phyloP scores from a whole-genome alignment of 2,329 filamentous ascomycete species.

The Sodiomyces alkalinus region DNA sequence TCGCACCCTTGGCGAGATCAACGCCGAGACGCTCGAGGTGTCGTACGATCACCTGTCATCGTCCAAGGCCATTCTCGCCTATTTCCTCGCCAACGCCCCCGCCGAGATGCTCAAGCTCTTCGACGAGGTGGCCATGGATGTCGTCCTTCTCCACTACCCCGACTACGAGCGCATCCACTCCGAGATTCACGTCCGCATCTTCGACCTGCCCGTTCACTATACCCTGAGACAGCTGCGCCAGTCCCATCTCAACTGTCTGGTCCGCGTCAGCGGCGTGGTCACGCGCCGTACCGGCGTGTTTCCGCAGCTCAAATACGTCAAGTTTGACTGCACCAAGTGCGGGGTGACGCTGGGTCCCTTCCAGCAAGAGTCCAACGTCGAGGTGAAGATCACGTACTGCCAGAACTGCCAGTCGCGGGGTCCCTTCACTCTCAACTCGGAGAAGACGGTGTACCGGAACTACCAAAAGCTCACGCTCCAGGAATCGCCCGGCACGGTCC shows the following conservation, averaged over 20 bases:
- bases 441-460: constrained; percentile 96
- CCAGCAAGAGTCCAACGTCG: constrained; percentile 90
- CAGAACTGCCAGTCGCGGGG: constrained; percentile 92
- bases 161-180: constrained; percentile 96
- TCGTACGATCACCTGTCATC: constrained; percentile 86
- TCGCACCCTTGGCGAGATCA: constrained; percentile 88
- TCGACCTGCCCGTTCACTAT: constrained; percentile 85
- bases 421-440: constrained; percentile 88
- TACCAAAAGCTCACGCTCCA: constrained; percentile 97
- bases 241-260: constrained; percentile 87
- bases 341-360: constrained; percentile 85
- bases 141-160: constrained; percentile 87
- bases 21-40: constrained; percentile 90
- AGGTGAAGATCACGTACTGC: constrained; percentile 93
- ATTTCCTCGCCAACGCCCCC: constrained; percentile 90
- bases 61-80: constrained; percentile 85
- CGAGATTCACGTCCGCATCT: constrained; percentile 94
- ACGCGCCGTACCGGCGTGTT: constrained; percentile 91
- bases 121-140: constrained; percentile 92
- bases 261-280: constrained; percentile 88
- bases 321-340: constrained; percentile 93
- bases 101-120: constrained; percentile 94
- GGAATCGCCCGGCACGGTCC: constrained; percentile 92
- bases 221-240: constrained; percentile 91
- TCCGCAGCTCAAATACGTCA: constrained; percentile 95